Evolutionary conservation across 495 filamentous ascomycete species (phyloP), one percentile per base, ranked within the genome.

Genomic region (Hypomontagnella monticulosa): DNA sequence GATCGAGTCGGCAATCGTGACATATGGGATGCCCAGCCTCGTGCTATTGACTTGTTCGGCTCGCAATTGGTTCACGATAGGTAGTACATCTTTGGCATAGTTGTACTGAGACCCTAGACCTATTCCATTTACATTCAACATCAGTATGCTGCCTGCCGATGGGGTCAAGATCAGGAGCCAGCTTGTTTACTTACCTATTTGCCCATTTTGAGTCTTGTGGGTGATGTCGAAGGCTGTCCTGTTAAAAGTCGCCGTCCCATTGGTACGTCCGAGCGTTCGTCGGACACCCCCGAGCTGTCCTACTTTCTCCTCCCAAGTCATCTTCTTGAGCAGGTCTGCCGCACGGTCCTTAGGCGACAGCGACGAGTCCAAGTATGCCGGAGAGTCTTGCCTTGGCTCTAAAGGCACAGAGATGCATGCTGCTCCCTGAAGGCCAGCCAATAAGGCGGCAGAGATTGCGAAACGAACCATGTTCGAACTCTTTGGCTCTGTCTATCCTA

Each of bases 281-380:
- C 56, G 46, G 3, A 48, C 30, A 30, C 63, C 63, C 2, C 56
- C 63, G 1, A 66, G 46, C 23, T 66, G 63, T 16, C 57, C 63
- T 19, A 66, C 42, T 23, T 66, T 66, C 47, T 66, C 63, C 16
- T 52, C 55, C 63, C 63, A 66, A 14, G 54, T 61, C 41, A 65
- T 55, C 6, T 36, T 43, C 6, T 46, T 44, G 9, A 65, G 55
- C 6, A 65, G 61, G n/a, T 65, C 61, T 38, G 55, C 43, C 15
- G 61, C 61, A 23, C 61, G 61, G 12, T 65, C 44, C 16, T 44
- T 53, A 7, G 41, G 53, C 16, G 53, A 37, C 4, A 57, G 53
- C 1, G 41, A 57, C 32, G 30, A 27, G 30, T 57, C n/a, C 32
- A 20, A 4, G 16, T 57, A 57, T 14, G 53, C 53, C 6, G 53